phyloP scores from a whole-genome alignment of 345 rosid species.

The Aethionema arabicum region DNA sequence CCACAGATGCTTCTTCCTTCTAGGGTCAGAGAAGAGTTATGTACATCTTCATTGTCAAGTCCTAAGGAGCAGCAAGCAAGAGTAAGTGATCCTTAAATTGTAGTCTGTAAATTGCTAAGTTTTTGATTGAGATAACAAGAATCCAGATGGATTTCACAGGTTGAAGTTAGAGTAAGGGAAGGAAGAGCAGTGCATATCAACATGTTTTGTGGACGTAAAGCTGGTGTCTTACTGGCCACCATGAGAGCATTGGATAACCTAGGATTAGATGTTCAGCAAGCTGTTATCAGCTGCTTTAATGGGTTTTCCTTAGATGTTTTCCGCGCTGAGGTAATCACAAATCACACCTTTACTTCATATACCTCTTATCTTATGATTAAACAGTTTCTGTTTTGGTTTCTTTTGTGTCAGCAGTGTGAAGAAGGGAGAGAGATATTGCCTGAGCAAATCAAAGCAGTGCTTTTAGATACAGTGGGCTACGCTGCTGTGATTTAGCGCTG shows the following conservation, averaged over 20 bases:
- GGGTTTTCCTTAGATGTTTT: conserved; percentile 93
- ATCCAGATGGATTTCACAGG: conserved; percentile 36
- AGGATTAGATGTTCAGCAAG: conserved; percentile 92
- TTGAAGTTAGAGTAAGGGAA: conserved; percentile 88
- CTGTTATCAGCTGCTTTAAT: conserved; percentile 93
- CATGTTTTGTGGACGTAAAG: conserved; percentile 89
- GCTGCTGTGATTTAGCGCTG: conserved; percentile 37
- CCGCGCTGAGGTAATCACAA: conserved; percentile 73
- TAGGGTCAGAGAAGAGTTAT: conserved; percentile 72
- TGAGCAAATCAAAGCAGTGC: conserved; percentile 86
- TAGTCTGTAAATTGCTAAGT: conserved; percentile 4
- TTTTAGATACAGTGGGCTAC: conserved; percentile 74
- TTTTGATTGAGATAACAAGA: neutral
- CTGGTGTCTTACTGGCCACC: conserved; percentile 85
- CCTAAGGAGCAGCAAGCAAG: conserved; percentile 82
- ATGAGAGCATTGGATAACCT: conserved; percentile 93
- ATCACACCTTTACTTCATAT: neutral
- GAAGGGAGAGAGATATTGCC: conserved; percentile 74
- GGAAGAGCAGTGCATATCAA: conserved; percentile 94
- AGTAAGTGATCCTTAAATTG: conserved; percentile 39
- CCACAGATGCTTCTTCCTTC: conserved; percentile 62
- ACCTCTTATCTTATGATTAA: neutral
- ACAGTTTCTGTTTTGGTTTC: neutral
- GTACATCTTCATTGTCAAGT: conserved; percentile 66
- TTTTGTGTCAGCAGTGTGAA: conserved; percentile 67